Evolutionary conservation across 1,284 basidiomycete genomes (phyloP).

Genomic region (Trichosporon asahii): DNA sequence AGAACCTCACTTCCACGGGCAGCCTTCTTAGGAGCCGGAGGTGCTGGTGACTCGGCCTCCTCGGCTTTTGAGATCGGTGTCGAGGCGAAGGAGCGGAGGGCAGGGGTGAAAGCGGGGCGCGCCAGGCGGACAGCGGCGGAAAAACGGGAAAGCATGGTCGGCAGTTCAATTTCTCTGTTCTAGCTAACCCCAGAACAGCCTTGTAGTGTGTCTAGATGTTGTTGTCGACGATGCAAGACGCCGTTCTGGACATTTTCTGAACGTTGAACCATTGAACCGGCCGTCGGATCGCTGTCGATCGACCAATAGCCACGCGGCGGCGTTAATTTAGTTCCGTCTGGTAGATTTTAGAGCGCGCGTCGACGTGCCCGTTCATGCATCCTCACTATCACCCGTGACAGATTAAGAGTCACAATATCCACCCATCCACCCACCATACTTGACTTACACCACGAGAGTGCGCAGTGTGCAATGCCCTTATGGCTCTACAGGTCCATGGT

Average conservation of each 20-base stretch:
- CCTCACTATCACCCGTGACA: no score
- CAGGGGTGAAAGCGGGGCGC: background rate
- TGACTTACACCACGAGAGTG: no score
- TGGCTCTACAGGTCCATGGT: no score
- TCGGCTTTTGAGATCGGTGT: background rate
- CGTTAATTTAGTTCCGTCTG: no score
- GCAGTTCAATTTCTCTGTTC: background rate
- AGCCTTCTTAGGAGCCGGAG: constrained; percentile 35
- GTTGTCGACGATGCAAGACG: background rate
- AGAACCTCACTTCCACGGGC: constrained; percentile 33
- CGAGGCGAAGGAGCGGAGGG: background rate
- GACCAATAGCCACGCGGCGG: no score
- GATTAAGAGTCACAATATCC: no score
- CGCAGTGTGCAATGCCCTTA: no score
- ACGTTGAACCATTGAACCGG: background rate
- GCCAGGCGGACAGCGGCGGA: background rate
- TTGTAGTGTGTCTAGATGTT: background rate
- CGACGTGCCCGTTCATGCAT: no score
- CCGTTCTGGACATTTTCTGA: constrained; percentile 1
- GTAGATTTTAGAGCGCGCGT: no score
- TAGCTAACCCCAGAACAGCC: background rate
- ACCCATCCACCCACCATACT: no score
- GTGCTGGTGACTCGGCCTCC: background rate
- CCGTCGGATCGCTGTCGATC: no score
- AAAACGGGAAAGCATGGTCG: background rate